Evolutionary conservation across 768 basidiomycete genomes (phyloP), one percentile per base, ranked within the genome.

Genomic region (Pleurotus pulmonarius): DNA sequence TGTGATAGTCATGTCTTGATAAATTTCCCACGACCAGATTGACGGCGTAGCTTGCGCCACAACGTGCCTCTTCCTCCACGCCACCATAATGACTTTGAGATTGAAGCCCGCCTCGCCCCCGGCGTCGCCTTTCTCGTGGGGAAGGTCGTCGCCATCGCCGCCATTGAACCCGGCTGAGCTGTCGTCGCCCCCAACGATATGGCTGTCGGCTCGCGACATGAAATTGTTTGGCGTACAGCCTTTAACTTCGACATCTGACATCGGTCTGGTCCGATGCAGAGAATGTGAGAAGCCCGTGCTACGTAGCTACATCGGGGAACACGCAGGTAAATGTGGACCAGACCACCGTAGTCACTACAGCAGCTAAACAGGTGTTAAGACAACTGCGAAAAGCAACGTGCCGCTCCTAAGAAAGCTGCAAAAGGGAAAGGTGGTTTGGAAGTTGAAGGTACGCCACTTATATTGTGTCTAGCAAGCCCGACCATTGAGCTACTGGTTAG

Each of bases 161-260:
- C 60, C 74, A 5, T 58, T 66, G 1, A 75, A 80, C 43, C 61
- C 73, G 4, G 65, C 76, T 3, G 73, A 76, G 1, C 70, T 85
- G 2, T 79, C 82, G 0, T 84, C 88, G 0, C 91, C 92, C 0
- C 92, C 93, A 0, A 88, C 91, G 20, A 80, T 85, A 73, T 92
- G 92, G 86, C 85, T 95, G 12, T 83, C 88, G 24, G 91, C 89
- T 6, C 80, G 81, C 46, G 91, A 94, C 64, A 94, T 93, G 93
- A 88, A 87, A 75, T 79, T 89, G 59, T 96, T 90, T 69, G 92
- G 92, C 29, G 77, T 86, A 2, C 77, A 86, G 56, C 91, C 93
- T 5, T 78, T 95, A 13, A 79, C 78, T 45, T 83, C 85, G 2
- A 74, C 75, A 3, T 75, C 79, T 0, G 78, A 79, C 20, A 74